Conservation (phyloP, 768 basidiomycete species). For the Tulasnella sp. region DNA sequence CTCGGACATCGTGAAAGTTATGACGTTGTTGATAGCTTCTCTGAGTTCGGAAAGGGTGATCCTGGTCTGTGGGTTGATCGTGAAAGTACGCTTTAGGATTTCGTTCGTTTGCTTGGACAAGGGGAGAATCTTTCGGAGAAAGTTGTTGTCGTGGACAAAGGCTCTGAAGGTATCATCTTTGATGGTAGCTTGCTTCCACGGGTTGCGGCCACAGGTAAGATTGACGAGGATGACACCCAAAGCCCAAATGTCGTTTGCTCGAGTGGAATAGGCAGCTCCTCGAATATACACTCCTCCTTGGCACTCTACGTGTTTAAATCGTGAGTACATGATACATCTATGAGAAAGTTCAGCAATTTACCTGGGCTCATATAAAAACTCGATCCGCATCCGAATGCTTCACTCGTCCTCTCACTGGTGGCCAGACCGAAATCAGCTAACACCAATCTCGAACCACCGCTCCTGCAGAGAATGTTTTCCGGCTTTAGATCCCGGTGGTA, state of each 20-base stretch:
- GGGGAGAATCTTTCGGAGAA: slow-evolving; percentile 54
- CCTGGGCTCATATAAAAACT: slow-evolving; percentile 37
- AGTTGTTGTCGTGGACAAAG: slow-evolving; percentile 55
- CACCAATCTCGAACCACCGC: slow-evolving; percentile 55
- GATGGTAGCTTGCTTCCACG: slow-evolving; percentile 56
- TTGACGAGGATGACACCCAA: slow-evolving; percentile 55
- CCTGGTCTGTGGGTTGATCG: slow-evolving; percentile 46
- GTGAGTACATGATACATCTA: background rate
- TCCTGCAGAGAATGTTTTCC: slow-evolving; percentile 46
- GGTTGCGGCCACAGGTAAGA: slow-evolving; percentile 63
- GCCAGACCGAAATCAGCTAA: slow-evolving; percentile 89
- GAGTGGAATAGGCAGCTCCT: slow-evolving; percentile 35
- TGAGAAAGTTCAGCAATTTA: slow-evolving; percentile 8
- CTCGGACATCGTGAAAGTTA: slow-evolving; percentile 48
- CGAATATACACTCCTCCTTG: slow-evolving; percentile 31
- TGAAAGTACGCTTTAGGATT: slow-evolving; percentile 60
- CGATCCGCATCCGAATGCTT: slow-evolving; percentile 33
- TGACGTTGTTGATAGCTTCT: slow-evolving; percentile 38
- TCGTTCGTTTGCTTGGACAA: slow-evolving; percentile 53
- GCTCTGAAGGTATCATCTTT: slow-evolving; percentile 62
- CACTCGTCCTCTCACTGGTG: slow-evolving; percentile 28
- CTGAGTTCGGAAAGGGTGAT: slow-evolving; percentile 53
- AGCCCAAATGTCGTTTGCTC: slow-evolving; percentile 42
- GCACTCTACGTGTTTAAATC: slow-evolving; percentile 24
- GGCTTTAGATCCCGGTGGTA: slow-evolving; percentile 97